Base-by-base conservation (phyloP, 331 rosid species). In the Quercus lobata region DNA sequence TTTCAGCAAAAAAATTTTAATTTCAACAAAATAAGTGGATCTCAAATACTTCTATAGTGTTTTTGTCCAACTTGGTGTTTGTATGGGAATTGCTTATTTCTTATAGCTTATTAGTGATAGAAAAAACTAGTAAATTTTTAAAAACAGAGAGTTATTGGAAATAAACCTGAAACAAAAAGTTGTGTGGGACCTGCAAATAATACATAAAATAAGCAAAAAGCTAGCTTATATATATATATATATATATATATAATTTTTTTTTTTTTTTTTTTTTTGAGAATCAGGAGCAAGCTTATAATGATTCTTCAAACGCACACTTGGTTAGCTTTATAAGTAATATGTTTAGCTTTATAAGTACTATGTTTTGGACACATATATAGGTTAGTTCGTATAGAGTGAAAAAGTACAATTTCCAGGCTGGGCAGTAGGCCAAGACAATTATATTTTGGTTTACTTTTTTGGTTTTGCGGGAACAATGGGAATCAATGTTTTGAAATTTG, bases 1-100 rank as follows among this genome's bases (percentile, higher is more conserved):
- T 34, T 34, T 34, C 2, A 6, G 2, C 8, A 0, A 34, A 34
- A 6, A 6, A 0, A 1, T 6, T 35, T 6, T 0, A 35, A 0
- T 35, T 6, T 35, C 0, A 35, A 0, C 8, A 35, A 35, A 35
- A 35, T 6, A 35, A 6, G 2, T 7, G 0, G 0, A 35, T 35
- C 0, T 0, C 8, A 6, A 35, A 35, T 0, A 35, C 0, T 0
- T 2, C 2, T 6, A 44, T 44, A 2, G 1, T 44, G 17, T 1
- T 12, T 49, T 49, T 12, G 54, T 49, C 54, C 54, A 49, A 49
- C 17, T 14, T 49, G 54, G 5, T 14, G 46, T 8, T 9, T 41
- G 3, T 41, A 8, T 41, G 12, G 46, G 3, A 8, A 8, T 41
- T 8, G 46, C 46, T 2, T 8, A 2, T 41, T 41, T 8, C 3